Base-by-base conservation (phyloP, 345 rosid genomes). In the Citrus glauca region DNA sequence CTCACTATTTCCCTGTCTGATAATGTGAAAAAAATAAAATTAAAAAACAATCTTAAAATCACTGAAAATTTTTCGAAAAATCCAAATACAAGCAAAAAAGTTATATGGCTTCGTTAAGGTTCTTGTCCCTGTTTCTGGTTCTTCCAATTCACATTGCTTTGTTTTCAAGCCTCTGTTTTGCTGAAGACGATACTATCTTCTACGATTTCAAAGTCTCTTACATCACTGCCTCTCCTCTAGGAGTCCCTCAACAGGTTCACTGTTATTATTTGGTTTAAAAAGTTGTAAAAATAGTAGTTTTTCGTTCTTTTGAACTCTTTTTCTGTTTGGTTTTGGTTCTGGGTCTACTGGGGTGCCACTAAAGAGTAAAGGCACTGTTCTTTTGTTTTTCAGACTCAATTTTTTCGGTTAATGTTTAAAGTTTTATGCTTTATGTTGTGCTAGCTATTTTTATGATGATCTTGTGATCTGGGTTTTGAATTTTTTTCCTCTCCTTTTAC, bases 211-310 rank as follows among this genome's bases (percentile, higher is more conserved):
- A 83, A 60, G 55, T 94, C 69, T 82, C 97, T 53, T 95, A 94
- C 84, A 84, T 84, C 66, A 92, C 91, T 5, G 91, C 83, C 37
- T 92, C 97, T 67, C 99, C 98, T 78, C 88, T 95, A 9, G 97
- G 97, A 71, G 89, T 88, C 83, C 91, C 95, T 86, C 98, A 95
- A 73, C 92, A 86, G 97, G 99, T 93, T 69, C 32, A 63, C 62
- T 61, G 64, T 25, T 4, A 59, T 57, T 45, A 7, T 38, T 60
- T 48, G 25, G 32, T n/a, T 67, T 64, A 1, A 38, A 32, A 32
- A 7, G 19, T 48, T 56, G 53, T 28, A 24, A 55, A 71, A 37
- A 50, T 53, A 3, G 5, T n/a, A 38, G 11, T 38, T 74, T 24
- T 57, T 72, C 0, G 7, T n/a, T 4, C 9, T 2, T 13, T 25